Evolutionary conservation across 176 grass and related monocot genomes (phyloP).

Genomic region (Puya raimondii): DNA sequence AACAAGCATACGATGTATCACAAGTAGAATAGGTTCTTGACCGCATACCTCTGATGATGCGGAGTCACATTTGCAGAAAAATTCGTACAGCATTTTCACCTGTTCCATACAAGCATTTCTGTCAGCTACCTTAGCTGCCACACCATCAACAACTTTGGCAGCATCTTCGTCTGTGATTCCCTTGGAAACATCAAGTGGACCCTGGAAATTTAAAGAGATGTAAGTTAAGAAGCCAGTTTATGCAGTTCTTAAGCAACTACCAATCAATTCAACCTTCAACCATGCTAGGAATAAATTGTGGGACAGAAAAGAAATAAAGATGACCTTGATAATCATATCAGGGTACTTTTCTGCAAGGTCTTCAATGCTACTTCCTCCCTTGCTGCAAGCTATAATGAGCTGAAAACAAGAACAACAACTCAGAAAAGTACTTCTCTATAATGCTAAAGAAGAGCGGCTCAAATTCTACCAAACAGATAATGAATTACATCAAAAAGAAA

Average conservation of each 20-base stretch:
- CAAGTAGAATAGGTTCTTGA: conserved; percentile 6
- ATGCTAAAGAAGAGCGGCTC: neutral
- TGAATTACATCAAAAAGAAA: too few relatives aligned
- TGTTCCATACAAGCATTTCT: conserved; percentile 84
- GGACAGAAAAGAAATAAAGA: neutral
- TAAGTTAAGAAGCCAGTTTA: conserved; percentile 13
- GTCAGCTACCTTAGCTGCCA: conserved; percentile 68
- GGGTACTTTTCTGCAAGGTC: conserved; percentile 96
- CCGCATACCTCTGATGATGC: conserved; percentile 74
- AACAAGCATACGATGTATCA: neutral
- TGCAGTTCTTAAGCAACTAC: neutral
- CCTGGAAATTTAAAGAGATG: conserved; percentile 35
- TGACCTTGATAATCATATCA: conserved; percentile 96
- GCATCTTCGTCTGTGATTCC: conserved; percentile 96
- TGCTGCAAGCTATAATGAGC: conserved; percentile 94
- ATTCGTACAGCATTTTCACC: conserved; percentile 91
- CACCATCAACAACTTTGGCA: conserved; percentile 95
- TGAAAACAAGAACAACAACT: conserved; percentile 31
- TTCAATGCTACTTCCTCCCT: conserved; percentile 97
- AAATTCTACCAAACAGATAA: too few relatives aligned
- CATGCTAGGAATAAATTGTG: conserved; percentile 1
- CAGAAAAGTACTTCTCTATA: neutral
- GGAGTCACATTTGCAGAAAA: conserved; percentile 76
- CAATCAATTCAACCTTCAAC: neutral
- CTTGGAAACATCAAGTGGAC: conserved; percentile 92